A percentile compares a stretch with the other conserved stretches of the same genome.
Conservation (phyloP, 257 asterid species). For the Ocimum tenuiflorum region DNA sequence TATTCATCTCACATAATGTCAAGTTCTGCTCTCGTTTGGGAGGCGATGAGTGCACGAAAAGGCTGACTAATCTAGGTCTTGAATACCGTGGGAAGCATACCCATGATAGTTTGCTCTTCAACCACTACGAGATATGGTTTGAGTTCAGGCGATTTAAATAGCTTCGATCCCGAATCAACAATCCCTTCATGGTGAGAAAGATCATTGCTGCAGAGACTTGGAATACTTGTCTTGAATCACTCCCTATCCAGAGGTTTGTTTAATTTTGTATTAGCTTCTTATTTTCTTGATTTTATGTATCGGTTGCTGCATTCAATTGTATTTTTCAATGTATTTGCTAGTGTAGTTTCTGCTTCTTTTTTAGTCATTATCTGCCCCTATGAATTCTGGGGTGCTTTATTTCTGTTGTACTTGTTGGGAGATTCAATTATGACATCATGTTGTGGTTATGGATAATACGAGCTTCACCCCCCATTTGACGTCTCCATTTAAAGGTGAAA, state of each 20-base stretch:
- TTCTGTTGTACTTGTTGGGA: background rate
- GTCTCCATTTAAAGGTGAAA: too few relatives aligned
- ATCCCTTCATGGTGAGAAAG: slow-evolving; percentile 5
- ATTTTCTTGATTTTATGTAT: background rate
- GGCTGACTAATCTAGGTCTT: slow-evolving; percentile 54
- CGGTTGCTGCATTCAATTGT: background rate
- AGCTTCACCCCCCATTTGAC: too few relatives aligned
- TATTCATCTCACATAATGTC: slow-evolving; percentile 82
- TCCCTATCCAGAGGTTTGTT: background rate
- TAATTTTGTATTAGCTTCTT: background rate
- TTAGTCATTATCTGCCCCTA: background rate
- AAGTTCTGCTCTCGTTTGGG: slow-evolving; percentile 93
- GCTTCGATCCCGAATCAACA: slow-evolving; percentile 18
- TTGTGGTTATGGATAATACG: too few relatives aligned
- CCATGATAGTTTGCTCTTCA: slow-evolving; percentile 89
- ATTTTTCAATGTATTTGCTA: background rate
- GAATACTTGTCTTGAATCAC: background rate
- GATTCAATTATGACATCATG: background rate
- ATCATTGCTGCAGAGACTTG: background rate
- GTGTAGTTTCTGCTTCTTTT: background rate
- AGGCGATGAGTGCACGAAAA: slow-evolving; percentile 79
- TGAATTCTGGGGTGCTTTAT: background rate
- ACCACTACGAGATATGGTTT: slow-evolving; percentile 91
- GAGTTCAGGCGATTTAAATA: slow-evolving; percentile 58
- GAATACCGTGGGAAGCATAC: slow-evolving; percentile 74